Conservation (phyloP, 352 stramenopile species). For the Globisporangium rhizosaccharum region DNA sequence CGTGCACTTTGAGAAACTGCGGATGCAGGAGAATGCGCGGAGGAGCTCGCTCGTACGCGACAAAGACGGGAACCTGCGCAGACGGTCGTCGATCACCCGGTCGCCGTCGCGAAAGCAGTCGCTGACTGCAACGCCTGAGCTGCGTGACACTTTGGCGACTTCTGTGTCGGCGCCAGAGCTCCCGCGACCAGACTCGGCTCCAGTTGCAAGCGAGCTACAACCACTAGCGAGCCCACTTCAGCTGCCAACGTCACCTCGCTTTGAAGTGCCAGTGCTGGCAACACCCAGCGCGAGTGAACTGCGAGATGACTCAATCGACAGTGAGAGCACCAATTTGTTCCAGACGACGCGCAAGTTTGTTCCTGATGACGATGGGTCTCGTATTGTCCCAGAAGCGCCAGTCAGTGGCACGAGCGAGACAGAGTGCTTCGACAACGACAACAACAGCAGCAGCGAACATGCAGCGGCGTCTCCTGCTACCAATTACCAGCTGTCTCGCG, state of each 20-base stretch:
- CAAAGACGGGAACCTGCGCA: slow-evolving; percentile 12
- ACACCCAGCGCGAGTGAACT: neutral
- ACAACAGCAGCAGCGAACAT: neutral
- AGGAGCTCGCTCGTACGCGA: slow-evolving; percentile 18
- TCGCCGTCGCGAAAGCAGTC: neutral
- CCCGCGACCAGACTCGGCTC: neutral
- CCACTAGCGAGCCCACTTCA: neutral
- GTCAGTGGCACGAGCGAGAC: neutral
- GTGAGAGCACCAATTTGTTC: slow-evolving; percentile 1
- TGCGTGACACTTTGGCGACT: neutral
- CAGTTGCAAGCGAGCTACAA: neutral
- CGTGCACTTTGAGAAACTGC: slow-evolving; percentile 12
- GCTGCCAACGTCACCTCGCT: neutral
- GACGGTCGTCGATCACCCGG: slow-evolving; percentile 2
- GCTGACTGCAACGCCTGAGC: neutral
- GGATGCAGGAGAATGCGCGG: slow-evolving; percentile 13
- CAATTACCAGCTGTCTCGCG: neutral
- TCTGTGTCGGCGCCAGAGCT: slow-evolving; percentile 9
- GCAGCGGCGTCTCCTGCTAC: neutral
- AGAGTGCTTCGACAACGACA: neutral
- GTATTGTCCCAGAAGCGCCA: neutral
- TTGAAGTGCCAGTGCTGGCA: neutral
- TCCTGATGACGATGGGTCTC: neutral
- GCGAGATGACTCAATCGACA: neutral
- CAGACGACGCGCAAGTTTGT: slow-evolving; percentile 5